Percentiles rank a stretch among this genome's conserved stretches.
These are phyloP conservation scores for Babesia bovis DNA, from an alignment of 169 alveolate species.

Conservation along the genomic window DNA sequence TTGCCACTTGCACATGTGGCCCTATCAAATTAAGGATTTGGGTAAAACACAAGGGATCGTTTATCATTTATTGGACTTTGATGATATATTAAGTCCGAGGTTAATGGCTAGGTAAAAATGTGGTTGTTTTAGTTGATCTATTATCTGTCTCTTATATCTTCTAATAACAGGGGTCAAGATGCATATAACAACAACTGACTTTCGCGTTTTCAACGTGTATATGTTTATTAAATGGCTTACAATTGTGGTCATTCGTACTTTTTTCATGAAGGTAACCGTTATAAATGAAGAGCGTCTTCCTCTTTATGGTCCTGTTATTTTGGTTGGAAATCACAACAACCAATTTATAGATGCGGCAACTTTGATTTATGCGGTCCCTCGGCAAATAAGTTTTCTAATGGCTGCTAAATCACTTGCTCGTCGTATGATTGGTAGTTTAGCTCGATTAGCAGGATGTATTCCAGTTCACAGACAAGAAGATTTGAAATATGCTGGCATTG, in stretches of 20 bases:
- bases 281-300: conserved; percentile 88
- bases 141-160: not conserved
- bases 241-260: conserved; percentile 68
- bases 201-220: conserved; percentile 69
- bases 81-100: no score
- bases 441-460: conserved; percentile 86
- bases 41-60: no score
- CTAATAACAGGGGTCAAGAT: conserved; percentile 6
- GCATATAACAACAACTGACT: conserved; percentile 54
- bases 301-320: conserved; percentile 85
- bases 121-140: not conserved
- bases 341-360: conserved; percentile 89
- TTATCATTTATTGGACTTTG: no score
- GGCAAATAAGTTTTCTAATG: conserved; percentile 84
- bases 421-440: conserved; percentile 83
- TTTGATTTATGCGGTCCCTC: conserved; percentile 84
- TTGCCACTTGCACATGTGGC: no score
- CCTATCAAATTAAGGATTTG: no score
- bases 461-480: conserved; percentile 88
- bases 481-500: conserved; percentile 82
- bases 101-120: not conserved
- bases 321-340: conserved; percentile 90
- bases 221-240: conserved; percentile 67
- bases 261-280: conserved; percentile 82
- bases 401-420: conserved; percentile 82